Evolutionary conservation across 352 stramenopile species (phyloP).

Genomic region (Thraustochytrium striatum): DNA sequence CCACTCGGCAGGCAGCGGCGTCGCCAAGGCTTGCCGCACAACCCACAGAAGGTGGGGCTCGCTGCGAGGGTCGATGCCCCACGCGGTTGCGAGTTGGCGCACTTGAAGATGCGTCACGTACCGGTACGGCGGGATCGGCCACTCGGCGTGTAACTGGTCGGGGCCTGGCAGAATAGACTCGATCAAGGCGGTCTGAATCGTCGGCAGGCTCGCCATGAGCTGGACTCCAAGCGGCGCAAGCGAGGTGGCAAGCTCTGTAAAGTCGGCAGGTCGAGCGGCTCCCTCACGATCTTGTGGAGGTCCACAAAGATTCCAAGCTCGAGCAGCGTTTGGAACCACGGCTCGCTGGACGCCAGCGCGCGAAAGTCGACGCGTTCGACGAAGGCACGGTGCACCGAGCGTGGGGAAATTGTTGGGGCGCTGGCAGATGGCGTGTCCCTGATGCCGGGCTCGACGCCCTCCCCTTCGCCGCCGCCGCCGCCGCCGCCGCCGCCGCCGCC

Average conservation of each 20-base stretch:
- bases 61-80: not conserved
- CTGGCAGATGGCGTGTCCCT: not conserved
- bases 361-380: slow-evolving; percentile 17
- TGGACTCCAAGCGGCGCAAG: not conserved
- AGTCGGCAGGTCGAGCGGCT: not conserved
- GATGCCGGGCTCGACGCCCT: not conserved
- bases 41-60: slow-evolving; percentile 27
- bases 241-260: not conserved
- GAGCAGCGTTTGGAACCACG: slow-evolving; percentile 17
- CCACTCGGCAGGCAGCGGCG: slow-evolving; percentile 23
- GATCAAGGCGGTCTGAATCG: not conserved
- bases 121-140: slow-evolving; percentile 15
- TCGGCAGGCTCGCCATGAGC: not conserved
- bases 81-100: not conserved
- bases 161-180: not conserved
- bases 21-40: slow-evolving; percentile 17
- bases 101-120: slow-evolving; percentile 32
- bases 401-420: not conserved
- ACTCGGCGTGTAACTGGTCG: not conserved
- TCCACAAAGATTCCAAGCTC: slow-evolving; percentile 45
- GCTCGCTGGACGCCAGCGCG: slow-evolving; percentile 6
- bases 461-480: not conserved
- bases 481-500: not conserved
- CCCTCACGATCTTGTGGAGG: slow-evolving; percentile 17
- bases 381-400: slow-evolving; percentile 7